Base-by-base conservation (phyloP, 2,329 filamentous ascomycete species). In the Apiospora saccharicola region DNA sequence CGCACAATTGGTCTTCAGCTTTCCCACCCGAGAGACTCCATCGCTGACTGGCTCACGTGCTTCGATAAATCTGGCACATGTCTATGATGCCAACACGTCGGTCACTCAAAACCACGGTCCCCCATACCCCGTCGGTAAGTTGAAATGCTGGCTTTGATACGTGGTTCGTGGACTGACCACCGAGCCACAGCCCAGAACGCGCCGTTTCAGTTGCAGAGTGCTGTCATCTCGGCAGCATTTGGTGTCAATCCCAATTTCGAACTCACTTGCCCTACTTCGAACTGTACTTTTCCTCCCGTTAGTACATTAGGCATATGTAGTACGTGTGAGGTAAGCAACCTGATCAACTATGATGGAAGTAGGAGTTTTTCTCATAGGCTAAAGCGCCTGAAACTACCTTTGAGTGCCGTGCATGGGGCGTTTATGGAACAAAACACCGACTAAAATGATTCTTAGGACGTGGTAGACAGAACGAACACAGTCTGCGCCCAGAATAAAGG, bases 1-100 rank as follows among this genome's bases (percentile, higher is more conserved):
- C 41, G 70, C 71, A 24, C 72, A 74, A 44, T 37, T 74, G 70
- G 69, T 73, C 1, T 70, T 74, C 69, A 34, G 22, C 30, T 74
- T 74, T 34, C 72, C 73, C 26, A 64, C 73, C 4, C 61, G 30
- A 34, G 70, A 70, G 3, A 69, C 37, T n/a, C 34, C 24, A n/a
- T 68, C 51, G n/a, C 34, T 67, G 1, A 34, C 4, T 10, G 37
- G 37, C 19, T 30, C 37, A n/a, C 19, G 24, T 37, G 73, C 68
- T 16, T 51, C 61, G 6, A 67, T 74, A n/a, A 68, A 71, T 5
- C 57, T 57, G 19, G 68, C 73, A 2, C 22, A 51, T 3, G 44
- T 57, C 26, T 74, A 72, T n/a, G 73, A 74, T 34, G 57, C 53
- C 26, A 49, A 68, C 30, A 53, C 51, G 5, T 19, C 30, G 5